phyloP scores from a whole-genome alignment of 2,329 filamentous ascomycete species.

The Mycosphaerelloides madeirae region DNA sequence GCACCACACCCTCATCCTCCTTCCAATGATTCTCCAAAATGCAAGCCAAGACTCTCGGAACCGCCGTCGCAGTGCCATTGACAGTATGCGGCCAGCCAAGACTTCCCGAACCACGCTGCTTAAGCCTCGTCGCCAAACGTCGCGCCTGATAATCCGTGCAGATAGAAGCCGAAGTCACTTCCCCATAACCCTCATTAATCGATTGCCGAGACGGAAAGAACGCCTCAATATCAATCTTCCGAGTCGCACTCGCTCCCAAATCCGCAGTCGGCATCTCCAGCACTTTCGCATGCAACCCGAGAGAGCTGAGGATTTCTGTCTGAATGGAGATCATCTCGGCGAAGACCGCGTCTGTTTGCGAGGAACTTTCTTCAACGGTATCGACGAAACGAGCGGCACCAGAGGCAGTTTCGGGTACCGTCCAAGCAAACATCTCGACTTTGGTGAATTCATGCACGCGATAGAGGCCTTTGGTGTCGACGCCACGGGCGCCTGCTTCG shows the following conservation, averaged over 20 bases:
- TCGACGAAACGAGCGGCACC: slow-evolving; percentile 25
- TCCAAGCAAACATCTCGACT: slow-evolving; percentile 96
- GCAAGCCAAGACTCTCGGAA: slow-evolving; percentile 83
- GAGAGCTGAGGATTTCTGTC: slow-evolving; percentile 69
- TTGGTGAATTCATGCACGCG: slow-evolving; percentile 98
- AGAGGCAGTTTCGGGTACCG: slow-evolving; percentile 35
- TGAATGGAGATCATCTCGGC: slow-evolving; percentile 84
- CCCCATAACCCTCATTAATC: slow-evolving; percentile 74
- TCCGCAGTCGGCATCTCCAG: slow-evolving; percentile 89
- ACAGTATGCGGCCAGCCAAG: slow-evolving; percentile 79
- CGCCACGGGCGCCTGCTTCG: slow-evolving; percentile 84
- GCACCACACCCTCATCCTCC: slow-evolving; percentile 60
- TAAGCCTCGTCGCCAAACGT: slow-evolving; percentile 70
- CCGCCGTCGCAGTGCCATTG: slow-evolving; percentile 89
- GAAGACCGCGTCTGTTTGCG: slow-evolving; percentile 58
- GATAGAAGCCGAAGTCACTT: slow-evolving; percentile 83
- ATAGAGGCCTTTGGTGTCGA: slow-evolving; percentile 90
- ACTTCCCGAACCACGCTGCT: slow-evolving; percentile 46
- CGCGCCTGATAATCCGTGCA: slow-evolving; percentile 94
- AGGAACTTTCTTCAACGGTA: slow-evolving; percentile 21
- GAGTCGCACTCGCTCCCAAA: slow-evolving; percentile 77
- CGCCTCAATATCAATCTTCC: slow-evolving; percentile 91
- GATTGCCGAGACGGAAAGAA: slow-evolving; percentile 77
- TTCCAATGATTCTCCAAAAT: slow-evolving; percentile 90
- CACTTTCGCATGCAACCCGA: slow-evolving; percentile 79